Evolutionary conservation across 345 rosid species (phyloP).

Genomic region (Dovyalis caffra): DNA sequence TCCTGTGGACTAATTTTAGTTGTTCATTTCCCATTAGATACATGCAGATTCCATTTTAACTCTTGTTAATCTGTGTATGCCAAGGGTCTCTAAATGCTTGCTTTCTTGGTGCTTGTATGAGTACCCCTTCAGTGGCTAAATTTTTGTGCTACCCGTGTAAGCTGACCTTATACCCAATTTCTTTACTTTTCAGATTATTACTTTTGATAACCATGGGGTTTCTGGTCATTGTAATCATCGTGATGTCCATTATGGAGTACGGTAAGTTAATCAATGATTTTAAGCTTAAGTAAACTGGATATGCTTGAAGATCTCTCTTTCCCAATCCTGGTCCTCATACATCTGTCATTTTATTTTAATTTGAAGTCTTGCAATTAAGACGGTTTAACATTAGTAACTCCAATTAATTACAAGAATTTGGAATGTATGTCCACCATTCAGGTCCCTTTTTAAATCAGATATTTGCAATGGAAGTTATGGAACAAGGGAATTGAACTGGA

Average conservation of each 20-base stretch:
- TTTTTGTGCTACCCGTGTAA: not conserved
- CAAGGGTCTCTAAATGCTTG: not conserved
- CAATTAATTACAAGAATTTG: not conserved
- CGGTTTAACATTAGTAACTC: not conserved
- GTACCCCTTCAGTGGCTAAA: not conserved
- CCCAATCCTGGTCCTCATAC: not conserved
- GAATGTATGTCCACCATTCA: not conserved
- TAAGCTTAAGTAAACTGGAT: not conserved
- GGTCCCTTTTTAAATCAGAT: not conserved
- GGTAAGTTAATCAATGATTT: constrained; percentile 37
- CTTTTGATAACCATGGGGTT: constrained; percentile 74
- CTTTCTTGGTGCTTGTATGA: not conserved
- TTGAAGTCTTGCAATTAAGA: not conserved
- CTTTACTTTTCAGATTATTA: constrained; percentile 53
- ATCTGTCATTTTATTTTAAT: not conserved
- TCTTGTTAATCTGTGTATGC: too few relatives aligned
- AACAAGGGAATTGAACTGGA: too few relatives aligned
- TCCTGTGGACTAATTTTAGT: not conserved
- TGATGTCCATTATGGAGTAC: constrained; percentile 64
- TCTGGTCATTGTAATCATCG: constrained; percentile 86
- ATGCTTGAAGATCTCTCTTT: not conserved
- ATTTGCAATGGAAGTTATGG: too few relatives aligned
- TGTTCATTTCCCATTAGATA: not conserved
- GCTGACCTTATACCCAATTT: constrained; percentile 1
- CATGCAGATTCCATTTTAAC: too few relatives aligned